Percentiles rank a stretch among this genome's conserved stretches.
These are phyloP conservation scores for Cnidoscolus chayamansa DNA, from an alignment of 441 rosid species.

Conservation along the genomic window DNA sequence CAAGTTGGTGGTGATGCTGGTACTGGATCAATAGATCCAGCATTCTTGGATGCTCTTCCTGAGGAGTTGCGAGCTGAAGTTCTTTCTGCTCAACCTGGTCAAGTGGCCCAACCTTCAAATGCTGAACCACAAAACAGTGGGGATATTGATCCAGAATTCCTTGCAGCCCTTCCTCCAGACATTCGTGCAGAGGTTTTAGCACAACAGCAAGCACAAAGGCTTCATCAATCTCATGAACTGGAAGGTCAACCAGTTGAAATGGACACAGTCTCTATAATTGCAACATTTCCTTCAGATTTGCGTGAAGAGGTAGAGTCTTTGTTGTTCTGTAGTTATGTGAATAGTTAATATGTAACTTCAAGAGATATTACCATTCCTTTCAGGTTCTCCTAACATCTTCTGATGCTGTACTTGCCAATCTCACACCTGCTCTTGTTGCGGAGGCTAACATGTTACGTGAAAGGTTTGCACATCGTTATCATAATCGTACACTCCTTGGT, in stretches of 20 bases:
- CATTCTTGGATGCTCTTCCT: constrained; percentile 97
- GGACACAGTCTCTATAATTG: constrained; percentile 98
- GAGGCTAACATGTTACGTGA: constrained; percentile 99
- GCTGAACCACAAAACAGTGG: constrained; percentile 68
- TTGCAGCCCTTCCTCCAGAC: constrained; percentile 99
- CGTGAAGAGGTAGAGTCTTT: constrained; percentile 78
- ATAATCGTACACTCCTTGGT: constrained; percentile 79
- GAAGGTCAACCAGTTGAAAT: constrained; percentile 99
- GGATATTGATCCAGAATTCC: constrained; percentile 97
- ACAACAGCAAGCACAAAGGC: constrained; percentile 95
- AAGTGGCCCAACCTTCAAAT: constrained; percentile 78
- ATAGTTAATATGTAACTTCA: constrained; percentile 4
- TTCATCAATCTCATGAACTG: constrained; percentile 93
- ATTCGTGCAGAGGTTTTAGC: constrained; percentile 95
- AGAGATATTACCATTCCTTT: constrained; percentile 13
- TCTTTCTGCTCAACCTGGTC: constrained; percentile 91
- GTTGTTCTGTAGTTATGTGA: constrained; percentile 13
- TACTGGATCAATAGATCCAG: constrained; percentile 91
- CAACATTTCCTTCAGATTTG: constrained; percentile 94
- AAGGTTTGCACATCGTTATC: constrained; percentile 91
- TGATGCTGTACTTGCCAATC: constrained; percentile 96
- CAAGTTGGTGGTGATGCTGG: constrained; percentile 56
- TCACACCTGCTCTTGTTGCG: constrained; percentile 97
- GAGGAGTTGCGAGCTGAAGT: constrained; percentile 98
- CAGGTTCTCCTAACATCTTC: constrained; percentile 96